phyloP scores from a whole-genome alignment of 805 yeast genomes.

The Lipomyces chichibuensis region DNA sequence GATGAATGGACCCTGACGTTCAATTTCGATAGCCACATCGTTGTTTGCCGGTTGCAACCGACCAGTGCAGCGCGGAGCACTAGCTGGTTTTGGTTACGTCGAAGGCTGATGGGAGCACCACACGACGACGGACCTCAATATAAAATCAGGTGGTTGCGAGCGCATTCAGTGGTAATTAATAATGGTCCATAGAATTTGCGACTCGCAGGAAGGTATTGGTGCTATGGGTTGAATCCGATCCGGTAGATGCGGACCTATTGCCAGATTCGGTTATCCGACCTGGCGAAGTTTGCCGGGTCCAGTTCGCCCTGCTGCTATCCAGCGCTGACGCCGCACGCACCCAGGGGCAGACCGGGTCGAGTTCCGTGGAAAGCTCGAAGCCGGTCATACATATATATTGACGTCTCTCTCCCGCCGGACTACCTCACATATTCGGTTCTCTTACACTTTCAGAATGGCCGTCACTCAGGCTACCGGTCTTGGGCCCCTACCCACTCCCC shows the following conservation, averaged over 20 bases:
- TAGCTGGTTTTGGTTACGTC: too few species aligned
- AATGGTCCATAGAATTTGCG: not conserved
- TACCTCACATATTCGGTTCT: not conserved
- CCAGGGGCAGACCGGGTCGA: not conserved
- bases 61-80: not conserved
- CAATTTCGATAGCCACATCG: too few species aligned
- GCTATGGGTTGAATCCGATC: not conserved
- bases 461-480: constrained; percentile 42
- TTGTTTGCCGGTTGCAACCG: too few species aligned
- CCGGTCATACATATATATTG: too few species aligned
- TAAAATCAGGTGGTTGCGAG: not conserved
- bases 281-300: too few species aligned
- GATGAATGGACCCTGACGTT: too few species aligned
- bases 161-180: not conserved
- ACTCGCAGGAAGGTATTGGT: not conserved
- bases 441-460: constrained; percentile 17
- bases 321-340: not conserved
- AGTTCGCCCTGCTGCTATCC: not conserved
- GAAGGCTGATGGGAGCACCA: too few species aligned
- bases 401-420: not conserved
- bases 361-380: not conserved
- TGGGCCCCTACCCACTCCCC: constrained; percentile 54
- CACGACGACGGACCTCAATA: not conserved
- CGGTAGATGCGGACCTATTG: not conserved
- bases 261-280: not conserved